phyloP scores from a whole-genome alignment of 2,329 filamentous ascomycete species.

The Lecanicillium sp. region DNA sequence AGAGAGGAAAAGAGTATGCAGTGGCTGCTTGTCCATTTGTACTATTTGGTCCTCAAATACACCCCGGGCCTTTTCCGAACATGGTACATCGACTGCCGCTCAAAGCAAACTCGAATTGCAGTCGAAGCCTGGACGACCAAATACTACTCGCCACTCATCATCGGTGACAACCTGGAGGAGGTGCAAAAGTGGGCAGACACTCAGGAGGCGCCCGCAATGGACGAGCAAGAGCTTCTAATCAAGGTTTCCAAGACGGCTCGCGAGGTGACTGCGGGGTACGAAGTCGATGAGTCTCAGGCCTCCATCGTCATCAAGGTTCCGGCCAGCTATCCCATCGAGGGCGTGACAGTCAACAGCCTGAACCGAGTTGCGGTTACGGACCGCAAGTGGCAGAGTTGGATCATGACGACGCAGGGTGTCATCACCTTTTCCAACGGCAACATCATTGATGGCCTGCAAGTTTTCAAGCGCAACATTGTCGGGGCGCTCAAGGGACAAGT shows the following conservation, averaged over 20 bases:
- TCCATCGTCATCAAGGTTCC: slow-evolving; percentile 79
- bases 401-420: slow-evolving; percentile 80
- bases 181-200: slow-evolving; percentile 60
- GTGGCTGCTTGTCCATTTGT: slow-evolving; percentile 79
- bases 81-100: slow-evolving; percentile 80
- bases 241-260: slow-evolving; percentile 65
- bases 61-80: slow-evolving; percentile 70
- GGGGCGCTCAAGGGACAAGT: slow-evolving; percentile 86
- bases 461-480: slow-evolving; percentile 81
- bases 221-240: slow-evolving; percentile 55
- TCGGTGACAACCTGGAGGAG: slow-evolving; percentile 58
- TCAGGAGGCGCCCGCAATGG: slow-evolving; percentile 42
- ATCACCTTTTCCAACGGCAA: slow-evolving; percentile 90
- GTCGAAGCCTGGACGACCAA: slow-evolving; percentile 82
- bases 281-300: slow-evolving; percentile 81
- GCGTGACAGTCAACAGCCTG: slow-evolving; percentile 67
- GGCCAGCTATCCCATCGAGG: slow-evolving; percentile 72
- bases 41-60: slow-evolving; percentile 73
- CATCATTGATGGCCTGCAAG: slow-evolving; percentile 77
- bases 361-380: slow-evolving; percentile 84
- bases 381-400: slow-evolving; percentile 88
- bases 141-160: slow-evolving; percentile 68
- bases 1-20: slow-evolving; percentile 67
- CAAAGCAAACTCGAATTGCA: slow-evolving; percentile 70
- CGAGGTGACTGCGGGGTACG: slow-evolving; percentile 79